Evolutionary conservation across 768 basidiomycete genomes (phyloP), one percentile per base, ranked within the genome.

Genomic region (Suillus spraguei): DNA sequence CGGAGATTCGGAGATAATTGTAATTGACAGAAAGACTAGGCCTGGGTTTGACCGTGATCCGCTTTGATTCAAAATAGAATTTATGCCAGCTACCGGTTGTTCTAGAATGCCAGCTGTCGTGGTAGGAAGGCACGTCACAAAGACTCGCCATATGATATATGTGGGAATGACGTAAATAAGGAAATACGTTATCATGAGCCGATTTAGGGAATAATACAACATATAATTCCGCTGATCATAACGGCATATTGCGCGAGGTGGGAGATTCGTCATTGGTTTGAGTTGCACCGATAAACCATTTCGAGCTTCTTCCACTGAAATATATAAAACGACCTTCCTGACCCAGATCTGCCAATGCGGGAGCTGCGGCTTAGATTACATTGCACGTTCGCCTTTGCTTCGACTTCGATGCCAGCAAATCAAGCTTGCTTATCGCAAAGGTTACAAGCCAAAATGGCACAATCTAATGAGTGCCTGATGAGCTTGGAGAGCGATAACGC

Each of bases 1-100:
- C 61, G 61, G 32, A 60, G 42, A 56, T 41, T 41, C 56, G 39
- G 56, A 41, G 22, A 58, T 58, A 58, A 58, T 58, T 28, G 3
- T 28, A 28, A 3, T 6, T 58, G 55, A 58, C 55, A 58, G 9
- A 35, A 35, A 13, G 9, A 36, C 35, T 36, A n/a, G n/a, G n/a
- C 28, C 28, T 28, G 2, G 28, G 4, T 28, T 28, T 4, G 36
- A 8, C 36, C 10, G 9, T 50, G 49, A 50, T 50, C 24, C 14
- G 7, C 49, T 50, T 50, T 0, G 24, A 50, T 8, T 28, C 7
- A 28, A 50, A 28, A 28, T 50, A 8, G 24, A 3, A 24, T 32
- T n/a, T n/a, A 42, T 42, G 8, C 13, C 13, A 39, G 39, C 10
- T 38, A 13, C 10, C 4, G 36, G 36, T 28, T n/a, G n/a, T n/a